These are phyloP conservation scores for Moniliophthora roreri DNA, from an alignment of 1,284 basidiomycete genomes.

Conservation along the genomic window DNA sequence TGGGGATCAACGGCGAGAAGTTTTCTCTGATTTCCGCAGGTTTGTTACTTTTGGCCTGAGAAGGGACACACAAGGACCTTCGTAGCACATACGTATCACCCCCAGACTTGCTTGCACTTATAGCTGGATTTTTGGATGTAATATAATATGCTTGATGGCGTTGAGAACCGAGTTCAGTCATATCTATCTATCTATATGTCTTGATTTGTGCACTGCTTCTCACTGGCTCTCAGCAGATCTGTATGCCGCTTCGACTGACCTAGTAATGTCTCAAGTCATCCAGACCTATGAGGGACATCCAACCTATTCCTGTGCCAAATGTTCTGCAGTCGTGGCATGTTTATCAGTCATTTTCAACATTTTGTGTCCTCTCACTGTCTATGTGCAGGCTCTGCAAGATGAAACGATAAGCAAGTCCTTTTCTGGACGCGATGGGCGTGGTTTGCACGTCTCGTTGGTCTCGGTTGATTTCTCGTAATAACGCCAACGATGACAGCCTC, in stretches of 20 bases:
- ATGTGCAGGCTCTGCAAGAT: slow-evolving; percentile 71
- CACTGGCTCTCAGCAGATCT: neutral
- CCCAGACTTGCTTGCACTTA: neutral
- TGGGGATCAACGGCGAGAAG: slow-evolving; percentile 63
- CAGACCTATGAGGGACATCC: slow-evolving; percentile 59
- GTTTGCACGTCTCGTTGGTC: slow-evolving; percentile 56
- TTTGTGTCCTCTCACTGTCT: neutral
- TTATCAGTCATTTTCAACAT: neutral
- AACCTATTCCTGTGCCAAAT: slow-evolving; percentile 62
- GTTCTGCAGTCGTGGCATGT: slow-evolving; percentile 65
- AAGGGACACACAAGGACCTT: slow-evolving; percentile 55
- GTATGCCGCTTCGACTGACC: slow-evolving; percentile 35
- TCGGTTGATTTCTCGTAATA: neutral
- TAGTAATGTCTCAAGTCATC: slow-evolving; percentile 50
- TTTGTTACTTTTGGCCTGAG: slow-evolving; percentile 85
- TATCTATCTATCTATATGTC: too few species aligned
- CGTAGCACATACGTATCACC: slow-evolving; percentile 19
- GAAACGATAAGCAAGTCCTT: slow-evolving; percentile 86
- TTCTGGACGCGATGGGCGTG: slow-evolving; percentile 81
- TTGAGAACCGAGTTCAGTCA: too few species aligned
- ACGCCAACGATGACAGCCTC: slow-evolving; percentile 43
- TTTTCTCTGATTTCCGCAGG: slow-evolving; percentile 82
- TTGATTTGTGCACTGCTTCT: neutral
- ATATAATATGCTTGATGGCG: too few species aligned
- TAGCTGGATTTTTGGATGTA: neutral